Percentiles rank a stretch among this genome's conserved stretches.
These are phyloP conservation scores for Globisporangium alternatum DNA, from an alignment of 352 stramenopile genomes.

Conservation along the genomic window DNA sequence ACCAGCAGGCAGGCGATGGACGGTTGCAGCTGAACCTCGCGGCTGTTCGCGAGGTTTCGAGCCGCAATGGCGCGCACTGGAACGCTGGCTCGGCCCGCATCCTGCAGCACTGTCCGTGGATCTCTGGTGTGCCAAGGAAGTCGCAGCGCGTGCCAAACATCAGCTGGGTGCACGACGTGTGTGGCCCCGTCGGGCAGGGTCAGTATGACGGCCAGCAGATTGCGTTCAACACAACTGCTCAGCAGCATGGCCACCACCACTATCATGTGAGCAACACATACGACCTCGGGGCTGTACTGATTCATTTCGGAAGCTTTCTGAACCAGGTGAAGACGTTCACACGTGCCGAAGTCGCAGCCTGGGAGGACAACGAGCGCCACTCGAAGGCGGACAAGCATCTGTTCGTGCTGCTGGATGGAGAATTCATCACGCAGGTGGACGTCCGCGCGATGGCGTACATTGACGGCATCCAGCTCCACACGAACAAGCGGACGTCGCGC, in stretches of 20 bases:
- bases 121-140: conserved; percentile 30
- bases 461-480: conserved; percentile 64
- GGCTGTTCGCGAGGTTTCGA: conserved; percentile 29
- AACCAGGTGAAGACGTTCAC: conserved; percentile 42
- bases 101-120: conserved; percentile 51
- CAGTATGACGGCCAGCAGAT: conserved; percentile 40
- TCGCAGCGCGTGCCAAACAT: conserved; percentile 35
- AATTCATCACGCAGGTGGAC: conserved; percentile 55
- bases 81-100: conserved; percentile 51
- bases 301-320: conserved; percentile 41
- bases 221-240: conserved; percentile 21
- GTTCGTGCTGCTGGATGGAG: conserved; percentile 37
- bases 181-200: conserved; percentile 43
- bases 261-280: background rate
- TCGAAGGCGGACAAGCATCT: conserved; percentile 34
- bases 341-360: conserved; percentile 21
- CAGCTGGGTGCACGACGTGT: conserved; percentile 40
- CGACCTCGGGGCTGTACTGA: conserved; percentile 42
- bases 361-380: conserved; percentile 17
- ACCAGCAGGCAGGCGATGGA: conserved; percentile 19
- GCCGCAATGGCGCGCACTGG: conserved; percentile 44
- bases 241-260: background rate
- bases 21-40: conserved; percentile 35
- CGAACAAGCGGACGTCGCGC: conserved; percentile 48
- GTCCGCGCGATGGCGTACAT: conserved; percentile 59